Evolutionary conservation across 805 yeast genomes (phyloP), one percentile per base, ranked within the genome.

Genomic region (Candida patagonica): DNA sequence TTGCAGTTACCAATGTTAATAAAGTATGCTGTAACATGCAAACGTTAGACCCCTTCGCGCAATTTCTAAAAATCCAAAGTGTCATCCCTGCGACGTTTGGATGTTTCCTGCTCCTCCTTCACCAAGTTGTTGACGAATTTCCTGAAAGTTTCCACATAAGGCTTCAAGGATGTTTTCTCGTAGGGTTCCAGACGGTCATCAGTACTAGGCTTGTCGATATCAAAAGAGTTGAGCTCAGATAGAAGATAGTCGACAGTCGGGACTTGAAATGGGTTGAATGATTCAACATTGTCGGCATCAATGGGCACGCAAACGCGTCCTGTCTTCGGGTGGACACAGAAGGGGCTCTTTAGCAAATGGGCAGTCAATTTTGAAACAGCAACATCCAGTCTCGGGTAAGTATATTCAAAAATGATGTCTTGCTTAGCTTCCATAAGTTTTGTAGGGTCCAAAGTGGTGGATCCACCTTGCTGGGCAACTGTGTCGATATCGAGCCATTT

Each of bases 311-410:
- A 92, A 2, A 92, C 83, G 52, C 84, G 81, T 6, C 96, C 96
- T 0, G 98, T 92, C 2, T 86, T 79, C 1, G 98, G 98, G 59
- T 92, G 98, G 31, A 92, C 78, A 65, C 97, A 89, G 59, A 92
- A 92, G 13, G 98, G 98, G 1, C 96, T 83, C 57, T 92, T 92
- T 52, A 92, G 71, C 62, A 92, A 77, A 66, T 92, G 98, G 62
- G 79, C 85, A 54, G 88, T 69, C 57, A 83, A 92, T 49, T 80
- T 73, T 6, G 97, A 82, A 26, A 92, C 98, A 60, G 88, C 94
- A 36, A 83, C 78, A 73, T 92, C 98, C 45, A 92, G 68, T 53
- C 95, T 73, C 31, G 98, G 98, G 60, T 89, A 89, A 66, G 86
- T 62, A 44, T 82, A 80, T 45, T 76, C 79, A 27, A 92, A 61